Evolutionary conservation across 2,329 filamentous ascomycete genomes (phyloP).

Genomic region (Arthrobotrys sinensis): DNA sequence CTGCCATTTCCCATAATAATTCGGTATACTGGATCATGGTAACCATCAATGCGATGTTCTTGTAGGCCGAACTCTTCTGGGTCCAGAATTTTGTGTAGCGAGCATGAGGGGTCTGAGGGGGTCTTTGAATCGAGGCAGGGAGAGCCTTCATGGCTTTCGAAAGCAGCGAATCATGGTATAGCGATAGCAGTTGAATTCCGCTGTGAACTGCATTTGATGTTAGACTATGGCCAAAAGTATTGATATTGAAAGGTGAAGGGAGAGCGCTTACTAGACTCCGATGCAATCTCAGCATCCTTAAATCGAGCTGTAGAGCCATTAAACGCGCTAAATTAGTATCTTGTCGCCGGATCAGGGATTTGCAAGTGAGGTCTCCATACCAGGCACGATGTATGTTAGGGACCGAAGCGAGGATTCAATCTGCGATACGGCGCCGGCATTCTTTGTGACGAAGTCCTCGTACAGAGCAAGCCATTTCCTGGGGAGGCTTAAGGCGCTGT

Average conservation of each 20-base stretch:
- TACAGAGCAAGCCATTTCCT: slow-evolving; percentile 80
- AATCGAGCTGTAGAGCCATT: slow-evolving; percentile 76
- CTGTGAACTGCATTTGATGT: slow-evolving; percentile 76
- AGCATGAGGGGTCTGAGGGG: slow-evolving; percentile 72
- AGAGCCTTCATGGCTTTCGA: slow-evolving; percentile 75
- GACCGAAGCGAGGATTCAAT: slow-evolving; percentile 94
- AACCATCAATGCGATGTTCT: slow-evolving; percentile 83
- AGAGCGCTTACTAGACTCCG: slow-evolving; percentile 78
- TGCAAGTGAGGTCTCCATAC: slow-evolving; percentile 67
- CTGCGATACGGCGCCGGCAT: slow-evolving; percentile 91
- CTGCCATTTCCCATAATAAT: slow-evolving; percentile 96
- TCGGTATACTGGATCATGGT: slow-evolving; percentile 96
- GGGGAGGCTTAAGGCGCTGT: slow-evolving; percentile 73
- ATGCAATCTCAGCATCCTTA: slow-evolving; percentile 92
- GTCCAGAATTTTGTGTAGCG: slow-evolving; percentile 80
- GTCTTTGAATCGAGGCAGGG: slow-evolving; percentile 66
- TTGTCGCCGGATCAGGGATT: neutral
- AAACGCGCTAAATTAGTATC: slow-evolving; percentile 60
- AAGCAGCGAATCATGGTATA: slow-evolving; percentile 93
- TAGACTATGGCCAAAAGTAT: slow-evolving; percentile 58
- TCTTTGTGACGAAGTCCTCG: slow-evolving; percentile 93
- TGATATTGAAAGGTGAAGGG: slow-evolving; percentile 35
- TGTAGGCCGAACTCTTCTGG: slow-evolving; percentile 78
- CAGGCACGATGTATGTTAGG: slow-evolving; percentile 95
- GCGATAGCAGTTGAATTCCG: slow-evolving; percentile 86